Conservation (phyloP, 306 rosid species). For the Cucurbita argyrosperma region DNA sequence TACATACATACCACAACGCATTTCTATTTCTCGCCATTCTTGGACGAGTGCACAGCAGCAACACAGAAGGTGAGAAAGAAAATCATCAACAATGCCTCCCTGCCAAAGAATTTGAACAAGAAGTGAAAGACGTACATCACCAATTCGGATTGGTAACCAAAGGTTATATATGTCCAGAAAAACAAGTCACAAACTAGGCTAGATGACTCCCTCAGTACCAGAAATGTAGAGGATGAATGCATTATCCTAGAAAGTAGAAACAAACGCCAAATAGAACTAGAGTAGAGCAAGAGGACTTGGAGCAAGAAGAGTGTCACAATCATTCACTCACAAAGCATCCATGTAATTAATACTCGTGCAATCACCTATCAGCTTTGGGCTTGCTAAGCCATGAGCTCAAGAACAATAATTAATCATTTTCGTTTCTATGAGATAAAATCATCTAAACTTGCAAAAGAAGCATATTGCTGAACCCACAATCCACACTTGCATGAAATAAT, state of each 20-base stretch:
- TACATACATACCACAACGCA: conserved; percentile 53
- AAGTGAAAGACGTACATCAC: neutral
- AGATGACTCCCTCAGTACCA: too few species aligned
- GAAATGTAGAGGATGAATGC: neutral
- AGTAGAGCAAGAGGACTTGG: neutral
- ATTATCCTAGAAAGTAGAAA: neutral
- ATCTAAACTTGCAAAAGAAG: neutral
- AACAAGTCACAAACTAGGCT: neutral
- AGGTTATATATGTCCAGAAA: neutral
- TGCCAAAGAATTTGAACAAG: conserved; percentile 15
- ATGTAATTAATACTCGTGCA: neutral
- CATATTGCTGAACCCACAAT: neutral
- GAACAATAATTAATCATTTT: neutral
- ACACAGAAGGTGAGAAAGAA: conserved; percentile 90
- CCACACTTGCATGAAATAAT: neutral
- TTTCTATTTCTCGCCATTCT: conserved; percentile 99
- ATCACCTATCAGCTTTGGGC: neutral
- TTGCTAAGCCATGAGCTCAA: neutral
- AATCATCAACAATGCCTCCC: conserved; percentile 89
- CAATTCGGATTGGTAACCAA: neutral
- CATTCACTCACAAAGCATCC: neutral
- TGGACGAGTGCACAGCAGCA: conserved; percentile 99
- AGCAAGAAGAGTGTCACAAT: neutral
- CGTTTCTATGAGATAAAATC: neutral
- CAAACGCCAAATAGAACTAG: neutral